Evolutionary conservation across 805 yeast species (phyloP), one percentile per base, ranked within the genome.

Genomic region (Candida boleticola): DNA sequence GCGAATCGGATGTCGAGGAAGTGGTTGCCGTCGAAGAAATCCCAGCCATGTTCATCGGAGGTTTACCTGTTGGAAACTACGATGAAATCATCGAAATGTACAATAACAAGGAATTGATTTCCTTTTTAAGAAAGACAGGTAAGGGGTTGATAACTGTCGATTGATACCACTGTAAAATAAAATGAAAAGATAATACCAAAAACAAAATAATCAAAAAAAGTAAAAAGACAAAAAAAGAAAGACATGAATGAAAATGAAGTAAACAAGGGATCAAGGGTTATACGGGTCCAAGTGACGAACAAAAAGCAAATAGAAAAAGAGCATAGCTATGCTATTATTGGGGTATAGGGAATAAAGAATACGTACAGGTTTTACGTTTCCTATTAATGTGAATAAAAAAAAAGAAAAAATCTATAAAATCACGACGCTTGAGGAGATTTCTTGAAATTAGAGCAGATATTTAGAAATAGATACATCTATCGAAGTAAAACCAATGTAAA

Each of bases 11-110:
- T 20, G 42, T 41, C 23, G 44, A 42, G 19, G 41, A 33, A 7
- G 44, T 42, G 3, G 35, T 31, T 31, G 5, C 35, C 6, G 18
- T 31, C 10, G 45, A 40, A 13, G 44, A 38, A 16, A 57, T 65
- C 22, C 71, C 70, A 1, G 52, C 68, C 10, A 45, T 66, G 30
- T 64, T 66, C 42, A 54, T 66, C 18, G 64, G 60, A 10, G 71
- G 70, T 1, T 41, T 48, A 25, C 71, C 71, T 3, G 45, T 57
- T 3, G 71, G 64, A 5, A 54, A 54, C 27, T 61, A 53, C 34
- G 44, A 53, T 10, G 57, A 57, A 9, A 50, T 63, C 13, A 52
- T 63, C 29, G 45, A 42, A 2, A 49, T 53, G 42, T 49, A 51
- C 43, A 39, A 46, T 11, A 37, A 48, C 31, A 54, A 56, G 29